Percentiles rank a stretch among this genome's conserved stretches.
These are phyloP conservation scores for Abortiporus biennis DNA, from an alignment of 1,284 basidiomycete species.

Conservation along the genomic window DNA sequence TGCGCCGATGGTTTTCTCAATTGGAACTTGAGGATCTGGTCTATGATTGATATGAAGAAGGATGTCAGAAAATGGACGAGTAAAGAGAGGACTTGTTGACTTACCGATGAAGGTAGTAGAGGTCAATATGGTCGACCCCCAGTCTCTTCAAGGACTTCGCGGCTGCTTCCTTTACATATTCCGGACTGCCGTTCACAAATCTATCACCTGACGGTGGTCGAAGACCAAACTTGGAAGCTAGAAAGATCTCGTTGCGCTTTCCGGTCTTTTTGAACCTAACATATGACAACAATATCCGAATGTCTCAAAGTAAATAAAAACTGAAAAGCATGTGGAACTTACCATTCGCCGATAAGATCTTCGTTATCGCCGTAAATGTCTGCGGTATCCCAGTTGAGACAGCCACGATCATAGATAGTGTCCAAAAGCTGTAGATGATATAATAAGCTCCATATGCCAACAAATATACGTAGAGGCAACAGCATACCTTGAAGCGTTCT, in stretches of 20 bases:
- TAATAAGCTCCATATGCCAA: not conserved
- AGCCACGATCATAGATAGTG: constrained; percentile 20
- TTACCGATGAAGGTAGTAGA: constrained; percentile 41
- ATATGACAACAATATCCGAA: constrained; percentile 32
- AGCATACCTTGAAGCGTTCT: constrained; percentile 5
- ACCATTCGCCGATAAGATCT: constrained; percentile 23
- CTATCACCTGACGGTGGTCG: constrained; percentile 10
- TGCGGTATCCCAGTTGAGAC: constrained; percentile 26
- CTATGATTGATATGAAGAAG: constrained; percentile 31
- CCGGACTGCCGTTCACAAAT: constrained; percentile 25
- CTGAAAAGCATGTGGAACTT: constrained; percentile 13
- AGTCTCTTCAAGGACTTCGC: constrained; percentile 34
- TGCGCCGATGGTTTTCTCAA: constrained; percentile 37
- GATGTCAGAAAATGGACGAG: not conserved
- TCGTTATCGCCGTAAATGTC: constrained; percentile 22
- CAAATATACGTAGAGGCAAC: not conserved
- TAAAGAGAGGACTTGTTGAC: constrained; percentile 21
- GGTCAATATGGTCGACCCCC: constrained; percentile 38
- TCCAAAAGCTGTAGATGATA: constrained; percentile 19
- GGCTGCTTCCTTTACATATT: constrained; percentile 28
- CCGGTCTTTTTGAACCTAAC: constrained; percentile 28
- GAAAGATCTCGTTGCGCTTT: constrained; percentile 35
- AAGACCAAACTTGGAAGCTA: constrained; percentile 48
- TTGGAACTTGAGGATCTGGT: constrained; percentile 22
- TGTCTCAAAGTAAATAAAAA: constrained; percentile 32